Percentiles rank a stretch among this genome's conserved stretches.
Conservation (phyloP, 116 monocot species). For the Iris pallida region DNA sequence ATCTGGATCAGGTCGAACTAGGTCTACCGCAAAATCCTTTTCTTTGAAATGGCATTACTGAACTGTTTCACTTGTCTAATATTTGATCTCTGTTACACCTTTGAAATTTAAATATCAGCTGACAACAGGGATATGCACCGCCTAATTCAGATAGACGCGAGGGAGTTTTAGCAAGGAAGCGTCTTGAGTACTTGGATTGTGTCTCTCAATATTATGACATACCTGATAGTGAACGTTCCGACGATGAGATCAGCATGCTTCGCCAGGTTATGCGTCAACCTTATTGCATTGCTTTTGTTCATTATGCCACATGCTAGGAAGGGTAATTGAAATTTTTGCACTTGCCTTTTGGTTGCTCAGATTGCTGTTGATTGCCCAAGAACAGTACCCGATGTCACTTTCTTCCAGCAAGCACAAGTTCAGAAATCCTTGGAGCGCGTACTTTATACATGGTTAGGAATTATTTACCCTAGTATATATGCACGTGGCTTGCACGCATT, state of each 20-base stretch:
- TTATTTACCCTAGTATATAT: no score
- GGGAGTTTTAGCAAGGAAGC: slow-evolving; percentile 78
- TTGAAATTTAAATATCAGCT: slow-evolving; percentile 85
- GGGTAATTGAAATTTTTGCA: background rate
- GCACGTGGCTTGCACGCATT: no score
- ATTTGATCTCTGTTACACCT: slow-evolving; percentile 17
- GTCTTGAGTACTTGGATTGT: slow-evolving; percentile 90
- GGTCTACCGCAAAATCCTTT: background rate
- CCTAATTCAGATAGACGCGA: slow-evolving; percentile 99
- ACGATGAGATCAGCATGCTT: slow-evolving; percentile 99
- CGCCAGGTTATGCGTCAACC: slow-evolving; percentile 62
- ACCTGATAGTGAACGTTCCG: slow-evolving; percentile 84
- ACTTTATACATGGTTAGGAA: slow-evolving; percentile 88
- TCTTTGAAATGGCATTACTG: background rate
- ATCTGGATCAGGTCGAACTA: no score
- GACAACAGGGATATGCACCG: slow-evolving; percentile 99
- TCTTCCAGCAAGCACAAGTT: slow-evolving; percentile 87
- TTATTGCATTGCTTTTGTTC: background rate
- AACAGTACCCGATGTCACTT: slow-evolving; percentile 96
- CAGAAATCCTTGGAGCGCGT: slow-evolving; percentile 96
- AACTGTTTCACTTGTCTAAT: slow-evolving; percentile 8
- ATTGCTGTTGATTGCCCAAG: slow-evolving; percentile 98
- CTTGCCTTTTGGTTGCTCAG: slow-evolving; percentile 28
- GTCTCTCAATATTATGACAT: slow-evolving; percentile 96
- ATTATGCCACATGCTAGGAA: background rate